Evolutionary conservation across 2,329 filamentous ascomycete genomes (phyloP).

Genomic region (Parascedosporium putredinis): DNA sequence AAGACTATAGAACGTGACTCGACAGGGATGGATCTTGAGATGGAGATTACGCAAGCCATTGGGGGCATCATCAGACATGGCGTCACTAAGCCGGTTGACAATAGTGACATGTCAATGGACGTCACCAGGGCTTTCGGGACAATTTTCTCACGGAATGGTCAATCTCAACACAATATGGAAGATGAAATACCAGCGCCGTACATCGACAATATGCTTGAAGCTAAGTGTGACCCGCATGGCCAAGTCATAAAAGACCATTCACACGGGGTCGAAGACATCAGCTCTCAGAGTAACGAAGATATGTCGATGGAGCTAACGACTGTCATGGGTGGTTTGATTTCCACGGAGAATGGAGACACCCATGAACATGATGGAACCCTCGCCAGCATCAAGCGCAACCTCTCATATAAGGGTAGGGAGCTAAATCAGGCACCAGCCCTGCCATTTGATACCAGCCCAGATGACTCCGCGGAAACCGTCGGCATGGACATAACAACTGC

Average conservation of each 20-base stretch:
- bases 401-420: no score
- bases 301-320: conserved; percentile 73
- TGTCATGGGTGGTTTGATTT: conserved; percentile 47
- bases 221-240: no score
- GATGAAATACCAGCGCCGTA: no score
- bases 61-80: conserved; percentile 39
- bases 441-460: no score
- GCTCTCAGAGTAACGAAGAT: conserved; percentile 47
- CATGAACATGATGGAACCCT: conserved; percentile 19
- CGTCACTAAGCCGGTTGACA: conserved; percentile 22
- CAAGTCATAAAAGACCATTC: no score
- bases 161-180: background rate
- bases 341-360: conserved; percentile 9
- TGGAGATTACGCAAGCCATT: conserved; percentile 46
- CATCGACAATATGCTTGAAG: no score
- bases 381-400: no score
- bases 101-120: conserved; percentile 83
- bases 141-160: conserved; percentile 47
- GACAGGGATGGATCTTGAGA: conserved; percentile 34
- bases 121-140: conserved; percentile 74
- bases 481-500: conserved; percentile 61
- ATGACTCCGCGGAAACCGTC: conserved; percentile 29
- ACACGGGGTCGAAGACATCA: conserved; percentile 22
- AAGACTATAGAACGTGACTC: conserved; percentile 30
- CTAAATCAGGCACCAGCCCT: no score